Evolutionary conservation across 257 asterid species (phyloP).

Genomic region (Schizonepeta tenuifolia): DNA sequence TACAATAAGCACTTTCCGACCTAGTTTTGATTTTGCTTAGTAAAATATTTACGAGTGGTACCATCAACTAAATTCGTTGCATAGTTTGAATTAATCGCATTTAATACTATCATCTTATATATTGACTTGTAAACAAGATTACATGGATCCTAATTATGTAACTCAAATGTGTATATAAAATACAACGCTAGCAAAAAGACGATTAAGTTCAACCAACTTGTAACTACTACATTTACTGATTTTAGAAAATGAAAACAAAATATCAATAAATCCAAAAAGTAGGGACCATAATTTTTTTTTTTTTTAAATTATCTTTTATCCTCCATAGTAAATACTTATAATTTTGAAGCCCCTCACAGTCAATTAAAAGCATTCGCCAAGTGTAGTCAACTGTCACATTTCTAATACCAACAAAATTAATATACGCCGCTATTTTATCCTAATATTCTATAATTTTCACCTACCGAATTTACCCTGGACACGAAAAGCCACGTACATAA

Average conservation of each 20-base stretch:
- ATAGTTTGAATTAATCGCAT: neutral
- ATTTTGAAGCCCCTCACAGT: slow-evolving; percentile 19
- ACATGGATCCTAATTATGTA: neutral
- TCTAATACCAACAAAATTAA: slow-evolving; percentile 42
- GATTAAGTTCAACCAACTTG: too few species aligned
- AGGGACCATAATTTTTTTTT: neutral
- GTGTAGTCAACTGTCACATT: slow-evolving; percentile 30
- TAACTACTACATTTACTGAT: too few species aligned
- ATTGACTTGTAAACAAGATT: neutral
- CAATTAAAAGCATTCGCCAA: neutral
- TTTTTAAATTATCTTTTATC: neutral
- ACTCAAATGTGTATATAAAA: neutral
- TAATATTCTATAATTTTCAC: neutral
- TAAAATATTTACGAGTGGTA: neutral
- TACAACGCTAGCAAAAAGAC: neutral
- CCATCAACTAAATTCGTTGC: neutral
- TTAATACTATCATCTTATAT: neutral
- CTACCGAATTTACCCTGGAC: slow-evolving; percentile 37
- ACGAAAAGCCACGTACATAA: neutral
- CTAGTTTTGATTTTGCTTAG: neutral
- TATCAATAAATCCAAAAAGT: neutral
- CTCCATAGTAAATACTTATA: slow-evolving; percentile 16
- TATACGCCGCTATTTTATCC: slow-evolving; percentile 32
- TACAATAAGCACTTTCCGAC: neutral
- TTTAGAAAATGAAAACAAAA: neutral